Base-by-base conservation (phyloP, 2,329 filamentous ascomycete genomes). In the Thermothelomyces thermophilus region DNA sequence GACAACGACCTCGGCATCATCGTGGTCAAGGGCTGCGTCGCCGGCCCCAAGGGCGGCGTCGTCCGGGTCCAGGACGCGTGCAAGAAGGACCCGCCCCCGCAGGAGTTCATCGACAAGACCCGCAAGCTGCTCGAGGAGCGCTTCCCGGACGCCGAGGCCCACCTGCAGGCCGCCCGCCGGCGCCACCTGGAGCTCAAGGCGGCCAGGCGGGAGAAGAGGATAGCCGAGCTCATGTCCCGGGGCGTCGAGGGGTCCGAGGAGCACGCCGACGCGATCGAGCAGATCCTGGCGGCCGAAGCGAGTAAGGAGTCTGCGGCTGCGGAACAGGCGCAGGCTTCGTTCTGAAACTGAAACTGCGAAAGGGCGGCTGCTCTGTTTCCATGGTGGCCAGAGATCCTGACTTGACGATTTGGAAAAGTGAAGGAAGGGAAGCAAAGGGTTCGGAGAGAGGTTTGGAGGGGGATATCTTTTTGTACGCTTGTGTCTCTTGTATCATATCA, bases 1-100 rank as follows among this genome's bases (percentile, higher is more conserved):
- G 90, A 97, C 70, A 79, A 83, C 60, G 84, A 87, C 67, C 84
- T 90, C 63, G 93, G 93, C 17, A 81, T 95, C 61, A 82, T 98
- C 51, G 81, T 96, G 46, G 83, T 98, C 56, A 88, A 86, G 70
- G 93, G 91, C 26, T 79, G 83, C 57, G 84, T 98, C 36, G 86
- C 86, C 30, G 93, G 93, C 0, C 91, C 91, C 51, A 94, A 95
- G 71, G 86, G 89, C 53, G 83, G 86, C 57, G 71, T 90, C 50
- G 86, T 98, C 54, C 83, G 84, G 70, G 75, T 98, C 49, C 86
- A 94, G 66, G 93, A 98, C 69, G 87, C 93, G 13, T 79, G 93
- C 67, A 94, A 94, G 78, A 93, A 94, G 74, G 73, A 73, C 52
- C 72, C 75, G 5, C 77, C 75, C n/a, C 66, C 70, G 42, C 60